Conservation (phyloP, 179 eudicot species). For the Beta lomatogona region DNA sequence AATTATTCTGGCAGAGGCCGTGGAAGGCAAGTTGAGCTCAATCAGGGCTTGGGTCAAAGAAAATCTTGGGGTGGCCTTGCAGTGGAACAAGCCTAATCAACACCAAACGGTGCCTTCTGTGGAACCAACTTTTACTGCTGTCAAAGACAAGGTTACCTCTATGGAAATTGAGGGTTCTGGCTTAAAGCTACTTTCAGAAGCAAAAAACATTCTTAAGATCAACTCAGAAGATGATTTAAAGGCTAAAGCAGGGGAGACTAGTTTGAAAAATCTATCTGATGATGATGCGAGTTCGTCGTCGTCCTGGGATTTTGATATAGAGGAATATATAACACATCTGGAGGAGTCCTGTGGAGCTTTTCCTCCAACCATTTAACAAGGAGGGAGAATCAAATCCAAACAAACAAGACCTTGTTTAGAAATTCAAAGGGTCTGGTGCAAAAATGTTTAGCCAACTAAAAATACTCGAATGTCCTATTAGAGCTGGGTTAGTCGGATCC, state of each 20-base stretch:
- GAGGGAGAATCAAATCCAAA: constrained; percentile 7
- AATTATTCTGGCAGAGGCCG: constrained; percentile 58
- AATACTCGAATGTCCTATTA: background rate
- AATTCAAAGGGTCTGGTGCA: background rate
- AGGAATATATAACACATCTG: constrained; percentile 28
- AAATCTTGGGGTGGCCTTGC: constrained; percentile 40
- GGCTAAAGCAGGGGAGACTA: constrained; percentile 17
- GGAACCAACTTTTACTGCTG: constrained; percentile 4
- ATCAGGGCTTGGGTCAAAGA: constrained; percentile 52
- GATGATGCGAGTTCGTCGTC: constrained; percentile 30
- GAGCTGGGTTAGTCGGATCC: background rate
- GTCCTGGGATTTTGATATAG: constrained; percentile 33
- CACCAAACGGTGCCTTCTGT: background rate
- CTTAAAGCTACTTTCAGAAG: background rate
- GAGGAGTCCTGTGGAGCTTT: constrained; percentile 16
- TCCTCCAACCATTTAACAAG: background rate
- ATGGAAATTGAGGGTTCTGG: background rate
- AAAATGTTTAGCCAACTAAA: background rate
- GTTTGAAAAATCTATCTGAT: constrained; percentile 15
- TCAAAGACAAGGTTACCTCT: constrained; percentile 9
- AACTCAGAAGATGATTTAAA: constrained; percentile 18
- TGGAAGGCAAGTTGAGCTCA: constrained; percentile 66
- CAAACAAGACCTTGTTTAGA: background rate
- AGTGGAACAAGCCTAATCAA: constrained; percentile 21
- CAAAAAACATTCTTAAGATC: background rate